Evolutionary conservation across 2,329 filamentous ascomycete genomes (phyloP), one percentile per base, ranked within the genome.

Genomic region (Mycosphaerella sp.): DNA sequence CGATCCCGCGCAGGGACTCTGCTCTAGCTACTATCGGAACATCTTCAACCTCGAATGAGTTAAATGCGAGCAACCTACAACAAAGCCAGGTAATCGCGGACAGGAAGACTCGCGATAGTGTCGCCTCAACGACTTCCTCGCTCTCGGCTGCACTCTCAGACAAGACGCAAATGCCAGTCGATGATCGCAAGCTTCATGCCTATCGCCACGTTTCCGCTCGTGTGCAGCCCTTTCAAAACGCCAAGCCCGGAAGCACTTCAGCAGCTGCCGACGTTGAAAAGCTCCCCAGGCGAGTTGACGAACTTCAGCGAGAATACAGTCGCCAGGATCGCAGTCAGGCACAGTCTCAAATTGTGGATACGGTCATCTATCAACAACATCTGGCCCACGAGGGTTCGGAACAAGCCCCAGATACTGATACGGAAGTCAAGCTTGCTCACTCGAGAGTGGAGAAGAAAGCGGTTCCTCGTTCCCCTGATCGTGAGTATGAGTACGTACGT

Each of bases 401-500:
- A 10, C 17, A 44, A 26, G 23, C 42, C 4, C 23, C 42, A 12
- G 9, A n/a, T 8, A 8, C 21, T 44, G 21, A 29, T 44, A 26
- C 8, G 10, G 17, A 26, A 10, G 42, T 12, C 14, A 26, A 44
- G 23, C 7, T 9, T 12, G 42, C 4, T 12, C 10, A 26, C 9
- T 9, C 40, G 11, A n/a, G 40, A n/a, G 21, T n/a, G 6, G 42
- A 9, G 21, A 29, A 29, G 3, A 6, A 29, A 29, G 23, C 10
- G 8, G 42, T 7, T 7, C 42, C 42, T 7, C 21, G 17, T 44
- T 26, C 21, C 17, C 17, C 41, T 12, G 58, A 55, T 12, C 34
- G 47, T 23, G 56, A 59, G 36, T 61, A 58, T 43, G 51, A 49
- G 34, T 61, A 61, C 45, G 46, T 49, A 17, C 32, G 53, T 47